Evolutionary conservation across 129 eudicot genomes (phyloP), one percentile per base, ranked within the genome.

Genomic region (Flaveria trinervia): DNA sequence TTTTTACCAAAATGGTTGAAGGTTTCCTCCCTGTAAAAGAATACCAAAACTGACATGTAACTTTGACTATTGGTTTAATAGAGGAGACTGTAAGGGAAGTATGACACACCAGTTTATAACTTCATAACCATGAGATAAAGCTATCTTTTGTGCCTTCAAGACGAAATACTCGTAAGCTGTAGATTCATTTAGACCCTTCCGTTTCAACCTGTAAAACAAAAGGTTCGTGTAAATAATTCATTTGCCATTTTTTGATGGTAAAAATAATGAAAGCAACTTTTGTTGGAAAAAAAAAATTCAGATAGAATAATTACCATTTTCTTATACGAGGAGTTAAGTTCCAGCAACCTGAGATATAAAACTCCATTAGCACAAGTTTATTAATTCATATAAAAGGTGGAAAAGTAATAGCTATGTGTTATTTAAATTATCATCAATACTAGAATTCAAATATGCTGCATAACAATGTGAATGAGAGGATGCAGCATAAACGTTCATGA

Each of bases 121-220:
- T 88, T 94, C 97, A 74, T 91, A 94, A 72, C 98, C 98, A 86
- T 87, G 97, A 69, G 97, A 89, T 41, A 89, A 46, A 14, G 98
- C 98, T 68, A 94, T 89, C 77, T 94, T 79, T 74, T 94, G 98
- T 76, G 97, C 97, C 72, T 83, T 79, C 77, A 94, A 77, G 56
- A 94, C 98, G 72, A 94, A 94, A 78, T 89, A 91, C 77, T 94
- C 80, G 64, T 94, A 94, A 64, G 96, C 97, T 20, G 79, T 80
- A 14, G 93, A 77, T 45, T 66, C 92, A 61, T 81, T 87, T 77
- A 87, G 68, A 45, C 82, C 79, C 9, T 86, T 68, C 56, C 77
- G 26, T 54, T 79, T 59, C 61, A 94, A 65, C 98, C 98, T 92
- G 90, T 46, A 73, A 80, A 71, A 73, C 7, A 56, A 30, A 66